phyloP scores from a whole-genome alignment of 768 basidiomycete species.

The Trametes punicea region DNA sequence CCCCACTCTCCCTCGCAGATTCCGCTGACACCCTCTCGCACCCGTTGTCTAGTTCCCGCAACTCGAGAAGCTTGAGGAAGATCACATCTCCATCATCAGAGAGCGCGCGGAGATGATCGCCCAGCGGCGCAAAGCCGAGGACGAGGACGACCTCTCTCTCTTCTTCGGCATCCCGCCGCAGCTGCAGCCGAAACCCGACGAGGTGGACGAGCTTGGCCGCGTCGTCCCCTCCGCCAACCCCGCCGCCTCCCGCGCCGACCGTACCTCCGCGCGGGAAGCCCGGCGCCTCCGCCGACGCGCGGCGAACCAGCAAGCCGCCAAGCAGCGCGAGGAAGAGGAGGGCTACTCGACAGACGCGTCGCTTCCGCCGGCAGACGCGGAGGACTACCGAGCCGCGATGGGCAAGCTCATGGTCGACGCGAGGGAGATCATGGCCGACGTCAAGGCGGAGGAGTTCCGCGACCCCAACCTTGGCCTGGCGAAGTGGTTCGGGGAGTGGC shows the following conservation, averaged over 20 bases:
- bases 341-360: slow-evolving; percentile 87
- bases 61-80: slow-evolving; percentile 75
- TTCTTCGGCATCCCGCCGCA: slow-evolving; percentile 58
- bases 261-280: slow-evolving; percentile 54
- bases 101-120: slow-evolving; percentile 70
- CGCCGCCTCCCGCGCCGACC: slow-evolving; percentile 44
- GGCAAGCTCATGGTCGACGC: slow-evolving; percentile 48
- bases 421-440: slow-evolving; percentile 70
- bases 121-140: slow-evolving; percentile 68
- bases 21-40: slow-evolving; percentile 13
- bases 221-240: slow-evolving; percentile 45
- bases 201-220: slow-evolving; percentile 63
- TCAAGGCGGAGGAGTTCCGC: slow-evolving; percentile 77
- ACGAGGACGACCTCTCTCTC: slow-evolving; percentile 73
- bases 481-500: slow-evolving; percentile 66
- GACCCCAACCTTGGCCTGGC: slow-evolving; percentile 74
- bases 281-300: slow-evolving; percentile 49
- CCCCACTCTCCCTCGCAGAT: background rate
- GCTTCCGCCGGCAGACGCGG: slow-evolving; percentile 59
- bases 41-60: slow-evolving; percentile 55
- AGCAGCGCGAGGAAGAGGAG: slow-evolving; percentile 51
- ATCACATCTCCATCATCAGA: slow-evolving; percentile 66
- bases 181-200: slow-evolving; percentile 33
- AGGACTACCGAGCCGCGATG: slow-evolving; percentile 66
- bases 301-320: slow-evolving; percentile 18